Base-by-base conservation (phyloP, 106 monocot genomes). In the Dactylorhiza incarnata region DNA sequence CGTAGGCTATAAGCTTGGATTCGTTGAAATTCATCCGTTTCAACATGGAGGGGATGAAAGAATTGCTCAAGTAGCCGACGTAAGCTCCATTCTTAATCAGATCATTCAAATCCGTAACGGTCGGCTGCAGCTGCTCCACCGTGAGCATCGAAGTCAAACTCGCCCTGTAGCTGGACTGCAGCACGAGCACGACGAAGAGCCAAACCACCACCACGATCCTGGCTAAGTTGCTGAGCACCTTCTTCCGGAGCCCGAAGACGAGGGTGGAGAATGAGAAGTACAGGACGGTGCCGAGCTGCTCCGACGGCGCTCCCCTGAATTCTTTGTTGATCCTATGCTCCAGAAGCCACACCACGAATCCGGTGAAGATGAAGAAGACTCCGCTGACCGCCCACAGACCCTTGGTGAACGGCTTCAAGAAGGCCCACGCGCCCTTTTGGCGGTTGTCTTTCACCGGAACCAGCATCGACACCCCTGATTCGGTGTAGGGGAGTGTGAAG, bases 111-210 rank as follows among this genome's bases (percentile, higher is more conserved):
- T 85, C 81, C 2, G 84, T 82, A 14, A 88, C 83, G 29, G 84
- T 81, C 16, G 92, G 87, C 76, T 76, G 83, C 22, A 93, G 85
- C 68, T 90, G 86, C 76, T 88, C 74, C 15, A 86, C 87, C 0
- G 95, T 95, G 13, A 95, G 83, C 81, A 88, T 84, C 0, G 92
- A 95, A 10, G 85, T 83, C 45, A 95, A 81, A 74, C 89, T 95
- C 0, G 95, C 92, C 19, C 86, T 95, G 68, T 95, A 95, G 47
- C 95, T 95, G 15, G 80, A 83, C 43, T 87, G 84, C 59, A 95
- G 59, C 45, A 89, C 83, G 10, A 92, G 87, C 74, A 95, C 89
- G 19, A 92, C 92, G 52, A 95, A 92, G 16, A 90, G 53, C 95
- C 95, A 95, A 45, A 87, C 79, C 17, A 95, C 73, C 65, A 95